Evolutionary conservation across 176 grass and related monocot genomes (phyloP), one percentile per base, ranked within the genome.

Genomic region (Phragmites australis): DNA sequence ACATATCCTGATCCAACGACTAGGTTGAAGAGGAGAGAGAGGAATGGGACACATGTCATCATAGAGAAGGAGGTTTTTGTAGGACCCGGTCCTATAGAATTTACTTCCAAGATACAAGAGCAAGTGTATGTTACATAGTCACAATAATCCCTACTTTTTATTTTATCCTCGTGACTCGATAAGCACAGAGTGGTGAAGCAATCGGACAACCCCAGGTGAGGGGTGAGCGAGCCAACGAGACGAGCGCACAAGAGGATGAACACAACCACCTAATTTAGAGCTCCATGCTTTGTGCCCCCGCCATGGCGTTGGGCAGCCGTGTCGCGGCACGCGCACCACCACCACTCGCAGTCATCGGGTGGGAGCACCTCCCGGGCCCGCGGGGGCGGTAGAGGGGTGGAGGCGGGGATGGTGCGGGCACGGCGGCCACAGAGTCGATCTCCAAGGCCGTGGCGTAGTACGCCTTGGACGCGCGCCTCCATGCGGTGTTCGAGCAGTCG

Each of bases 361-460:
- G 88, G 88, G 48, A 90, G 88, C 79, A 90, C 83, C 51, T 86
- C 84, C 52, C 88, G 84, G 77, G 83, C 78, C 3, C 55, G 70
- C 51, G 79, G 85, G 12, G 50, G 67, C 19, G 53, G n/a, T n/a
- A n/a, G n/a, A n/a, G n/a, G n/a, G n/a, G n/a, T n/a, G n/a, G n/a
- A n/a, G n/a, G n/a, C n/a, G n/a, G n/a, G n/a, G n/a, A n/a, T n/a
- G n/a, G 56, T 63, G 37, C 14, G 34, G 67, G 25, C 23, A 25
- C 80, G 30, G 83, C 67, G 17, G 81, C 88, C 44, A 90, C 91
- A 43, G 91, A 94, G 42, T 91, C 95, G 15, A 75, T 95, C 78
- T 95, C 90, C 78, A 99, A 99, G 90, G 96, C 88, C 72, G 89
- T 95, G 65, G 92, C 96, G 21, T 92, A 99, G 85, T 99, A 95